Base-by-base conservation (phyloP, 208 protist species). In the Leishmania aethiopica region DNA sequence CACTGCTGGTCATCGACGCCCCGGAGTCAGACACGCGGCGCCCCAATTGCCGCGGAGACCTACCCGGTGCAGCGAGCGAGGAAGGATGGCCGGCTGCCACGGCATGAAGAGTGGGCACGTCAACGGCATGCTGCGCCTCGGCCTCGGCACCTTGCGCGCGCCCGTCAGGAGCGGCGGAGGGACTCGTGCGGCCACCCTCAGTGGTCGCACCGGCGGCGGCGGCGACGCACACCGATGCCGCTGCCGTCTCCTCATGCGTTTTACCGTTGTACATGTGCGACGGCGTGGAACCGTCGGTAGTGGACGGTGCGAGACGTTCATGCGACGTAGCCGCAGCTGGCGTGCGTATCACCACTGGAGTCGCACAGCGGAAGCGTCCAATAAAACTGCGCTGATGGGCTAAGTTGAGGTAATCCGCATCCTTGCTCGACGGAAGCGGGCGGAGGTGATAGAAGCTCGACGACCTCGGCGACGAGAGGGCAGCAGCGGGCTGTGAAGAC, bases 341-440 rank as follows among this genome's bases (percentile, higher is more conserved):
- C 1, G 85, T 89, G 69, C 84, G 85, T 49, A 87, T 72, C 75
- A 90, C 78, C 40, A 91, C 89, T 51, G 85, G 74, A 5, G 80
- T 75, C 75, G 87, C 89, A 66, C 85, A 90, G 28, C 84, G 85
- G 55, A 89, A 91, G 35, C 77, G 84, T 25, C 72, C 89, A 72
- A 82, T 74, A 62, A 79, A 93, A 69, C 78, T 84, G 70, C 77
- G 84, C 60, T 60, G 69, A 35, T 57, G 69, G 25, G 79, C 70
- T 17, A 83, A 15, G 62, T 84, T 80, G 47, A 88, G 42, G 77
- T 85, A 82, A 42, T 77, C 84, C 22, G 79, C 59, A 77, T 88
- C 80, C 15, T 69, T 74, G 53, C 57, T 83, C 40, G 64, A 78
- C 22, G 37, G 53, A 15, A 83, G 74, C 10, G 84, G 79, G 1